phyloP scores from a whole-genome alignment of 192 early-diverging fungal genomes.

The Coemansia aciculifera region DNA sequence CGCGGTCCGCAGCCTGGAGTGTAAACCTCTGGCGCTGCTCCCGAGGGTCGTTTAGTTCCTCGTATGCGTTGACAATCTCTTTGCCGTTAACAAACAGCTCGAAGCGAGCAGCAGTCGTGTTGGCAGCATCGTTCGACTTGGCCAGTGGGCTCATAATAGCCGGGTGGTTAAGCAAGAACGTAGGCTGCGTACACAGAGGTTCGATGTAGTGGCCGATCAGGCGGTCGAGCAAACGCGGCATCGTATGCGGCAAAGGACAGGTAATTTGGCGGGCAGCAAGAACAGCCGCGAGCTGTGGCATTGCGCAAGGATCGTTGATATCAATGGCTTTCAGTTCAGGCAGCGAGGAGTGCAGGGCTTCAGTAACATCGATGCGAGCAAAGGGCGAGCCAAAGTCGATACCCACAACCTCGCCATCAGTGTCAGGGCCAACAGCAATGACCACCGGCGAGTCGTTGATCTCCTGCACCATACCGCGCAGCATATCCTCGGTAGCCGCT shows the following conservation, averaged over 20 bases:
- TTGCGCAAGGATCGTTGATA: conserved; percentile 29
- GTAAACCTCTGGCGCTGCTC: conserved; percentile 70
- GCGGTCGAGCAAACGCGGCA: conserved; percentile 70
- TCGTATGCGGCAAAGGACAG: conserved; percentile 58
- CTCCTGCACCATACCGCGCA: conserved; percentile 52
- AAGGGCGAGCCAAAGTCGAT: conserved; percentile 61
- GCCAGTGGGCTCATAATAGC: conserved; percentile 77
- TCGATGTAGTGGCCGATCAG: conserved; percentile 75
- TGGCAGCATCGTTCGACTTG: conserved; percentile 56
- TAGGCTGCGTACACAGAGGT: conserved; percentile 74
- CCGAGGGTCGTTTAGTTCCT: conserved; percentile 84
- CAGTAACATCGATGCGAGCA: conserved; percentile 59
- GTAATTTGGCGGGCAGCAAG: conserved; percentile 36
- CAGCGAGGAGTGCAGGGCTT: conserved; percentile 48
- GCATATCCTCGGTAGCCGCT: conserved; percentile 67
- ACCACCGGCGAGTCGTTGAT: conserved; percentile 23
- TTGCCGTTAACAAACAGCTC: conserved; percentile 77
- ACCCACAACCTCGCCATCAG: conserved; percentile 3
- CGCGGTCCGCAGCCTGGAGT: conserved; percentile 64
- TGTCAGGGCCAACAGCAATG: not conserved
- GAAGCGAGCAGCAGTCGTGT: conserved; percentile 64
- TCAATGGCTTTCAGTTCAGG: conserved; percentile 37
- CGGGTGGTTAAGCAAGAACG: conserved; percentile 81
- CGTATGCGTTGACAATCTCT: conserved; percentile 86
- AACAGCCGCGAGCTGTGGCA: conserved; percentile 13